These are phyloP conservation scores for Candida neerlandica DNA, from an alignment of 1,139 yeast genomes.

Conservation along the genomic window DNA sequence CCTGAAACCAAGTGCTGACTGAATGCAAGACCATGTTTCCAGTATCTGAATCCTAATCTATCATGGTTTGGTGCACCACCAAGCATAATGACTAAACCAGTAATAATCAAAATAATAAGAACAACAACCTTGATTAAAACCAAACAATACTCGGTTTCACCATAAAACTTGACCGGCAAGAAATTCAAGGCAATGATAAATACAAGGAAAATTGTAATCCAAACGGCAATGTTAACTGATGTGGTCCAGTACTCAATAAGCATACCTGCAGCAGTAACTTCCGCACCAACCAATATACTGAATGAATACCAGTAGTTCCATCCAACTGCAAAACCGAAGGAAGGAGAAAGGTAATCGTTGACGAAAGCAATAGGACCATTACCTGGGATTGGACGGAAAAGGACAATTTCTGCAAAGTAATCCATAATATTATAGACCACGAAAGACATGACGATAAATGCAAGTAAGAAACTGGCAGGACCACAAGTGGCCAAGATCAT, in stretches of 20 bases:
- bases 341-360: slow-evolving; percentile 36
- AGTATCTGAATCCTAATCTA: slow-evolving; percentile 62
- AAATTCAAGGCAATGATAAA: slow-evolving; percentile 41
- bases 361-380: slow-evolving; percentile 44
- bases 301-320: slow-evolving; percentile 54
- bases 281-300: slow-evolving; percentile 51
- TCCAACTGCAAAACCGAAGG: slow-evolving; percentile 52
- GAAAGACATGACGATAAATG: slow-evolving; percentile 51
- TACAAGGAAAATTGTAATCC: slow-evolving; percentile 54
- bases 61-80: slow-evolving; percentile 63
- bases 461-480: slow-evolving; percentile 51
- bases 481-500: slow-evolving; percentile 48
- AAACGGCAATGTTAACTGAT: slow-evolving; percentile 50
- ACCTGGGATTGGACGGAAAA: slow-evolving; percentile 56
- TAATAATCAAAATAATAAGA: slow-evolving; percentile 40
- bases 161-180: slow-evolving; percentile 53
- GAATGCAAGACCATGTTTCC: slow-evolving; percentile 61
- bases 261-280: slow-evolving; percentile 55
- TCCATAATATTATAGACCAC: slow-evolving; percentile 61
- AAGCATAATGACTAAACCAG: slow-evolving; percentile 46
- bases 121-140: slow-evolving; percentile 55
- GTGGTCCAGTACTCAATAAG: slow-evolving; percentile 61
- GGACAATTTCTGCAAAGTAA: slow-evolving; percentile 62
- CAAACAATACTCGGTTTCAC: slow-evolving; percentile 69
- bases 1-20: slow-evolving; percentile 48